Base-by-base conservation (phyloP, 2,329 filamentous ascomycete genomes). In the Calonectria pseudoreteaudii region DNA sequence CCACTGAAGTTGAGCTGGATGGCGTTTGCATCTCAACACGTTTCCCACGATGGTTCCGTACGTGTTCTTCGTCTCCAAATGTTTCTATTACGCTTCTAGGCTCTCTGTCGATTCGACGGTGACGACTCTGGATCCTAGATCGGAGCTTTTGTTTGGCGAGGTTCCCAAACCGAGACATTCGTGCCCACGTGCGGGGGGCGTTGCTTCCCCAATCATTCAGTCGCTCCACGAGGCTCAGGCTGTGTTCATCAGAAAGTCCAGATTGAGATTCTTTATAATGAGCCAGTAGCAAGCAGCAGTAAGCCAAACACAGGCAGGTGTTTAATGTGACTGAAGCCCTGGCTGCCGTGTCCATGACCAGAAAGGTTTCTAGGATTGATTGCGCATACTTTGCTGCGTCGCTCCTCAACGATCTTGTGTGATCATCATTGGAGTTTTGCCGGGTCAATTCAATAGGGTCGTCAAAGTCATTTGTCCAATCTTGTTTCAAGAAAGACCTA, bases 291-390 rank as follows among this genome's bases (percentile, higher is more conserved):
- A 70, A 18, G 56, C 56, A 36, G 26, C 68, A 64, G 26, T 70
- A 70, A 3, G 56, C 68, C 30, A 70, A 26, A 13, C 67, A 70
- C 8, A 70, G 28, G 4, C 56, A 70, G 9, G 44, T 38, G 11
- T 65, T 70, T 11, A 60, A 30, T 14, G 68, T 50, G n/a, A 64
- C 26, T 6, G 68, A 70, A 18, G 60, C 44, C n/a, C 47, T 64
- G 5, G 52, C 31, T 5, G 56, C 36, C 4, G 31, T 26, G 10
- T 34, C 34, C 58, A 70, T 64, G 26, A 11, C 49, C 8, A 70
- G 28, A 26, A 70, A 65, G 7, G 56, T 70, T 26, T 70, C 67
- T 9, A 70, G n/a, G 34, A 70, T 70, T 9, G 67, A 70, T 28
- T 70, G 56, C 2, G 67, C 67, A 18, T 70, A 49, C 28, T 65